Conservation (phyloP, 2,329 filamentous ascomycete species). For the Penicillium frequentans region DNA sequence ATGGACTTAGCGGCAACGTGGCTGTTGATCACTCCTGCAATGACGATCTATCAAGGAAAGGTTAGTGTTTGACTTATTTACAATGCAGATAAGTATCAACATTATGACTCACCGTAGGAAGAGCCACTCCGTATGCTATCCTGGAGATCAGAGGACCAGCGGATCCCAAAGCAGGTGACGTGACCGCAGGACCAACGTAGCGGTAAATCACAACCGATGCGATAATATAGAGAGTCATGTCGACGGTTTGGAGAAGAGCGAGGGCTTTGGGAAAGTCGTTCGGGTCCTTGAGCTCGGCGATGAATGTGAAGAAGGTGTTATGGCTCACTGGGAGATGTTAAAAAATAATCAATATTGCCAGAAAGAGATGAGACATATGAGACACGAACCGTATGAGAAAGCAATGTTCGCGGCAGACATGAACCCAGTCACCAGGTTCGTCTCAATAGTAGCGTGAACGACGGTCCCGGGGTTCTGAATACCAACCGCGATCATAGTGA, state of each 20-base stretch:
- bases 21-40: slow-evolving; percentile 69
- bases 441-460: slow-evolving; percentile 38
- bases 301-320: slow-evolving; percentile 67
- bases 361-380: too few species aligned
- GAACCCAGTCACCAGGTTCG: slow-evolving; percentile 57
- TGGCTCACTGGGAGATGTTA: slow-evolving; percentile 40
- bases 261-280: slow-evolving; percentile 63
- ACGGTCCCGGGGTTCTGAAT: slow-evolving; percentile 46
- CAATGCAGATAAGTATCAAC: too few species aligned
- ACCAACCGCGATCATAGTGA: slow-evolving; percentile 67
- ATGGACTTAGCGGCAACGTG: slow-evolving; percentile 66
- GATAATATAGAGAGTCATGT: slow-evolving; percentile 62
- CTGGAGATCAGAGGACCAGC: slow-evolving; percentile 58
- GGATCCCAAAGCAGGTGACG: slow-evolving; percentile 65
- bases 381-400: slow-evolving; percentile 54
- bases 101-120: slow-evolving; percentile 51
- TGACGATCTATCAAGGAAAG: slow-evolving; percentile 50
- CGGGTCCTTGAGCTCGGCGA: slow-evolving; percentile 63
- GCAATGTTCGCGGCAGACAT: slow-evolving; percentile 65
- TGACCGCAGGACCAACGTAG: slow-evolving; percentile 62
- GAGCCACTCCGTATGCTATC: slow-evolving; percentile 65
- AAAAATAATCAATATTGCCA: too few species aligned
- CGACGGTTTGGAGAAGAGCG: slow-evolving; percentile 57
- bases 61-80: too few species aligned
- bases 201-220: slow-evolving; percentile 68